A percentile compares a stretch with the other conserved stretches of the same genome.
phyloP scores from a whole-genome alignment of 73 alveolate genomes.

The Paramecium caudatum region DNA sequence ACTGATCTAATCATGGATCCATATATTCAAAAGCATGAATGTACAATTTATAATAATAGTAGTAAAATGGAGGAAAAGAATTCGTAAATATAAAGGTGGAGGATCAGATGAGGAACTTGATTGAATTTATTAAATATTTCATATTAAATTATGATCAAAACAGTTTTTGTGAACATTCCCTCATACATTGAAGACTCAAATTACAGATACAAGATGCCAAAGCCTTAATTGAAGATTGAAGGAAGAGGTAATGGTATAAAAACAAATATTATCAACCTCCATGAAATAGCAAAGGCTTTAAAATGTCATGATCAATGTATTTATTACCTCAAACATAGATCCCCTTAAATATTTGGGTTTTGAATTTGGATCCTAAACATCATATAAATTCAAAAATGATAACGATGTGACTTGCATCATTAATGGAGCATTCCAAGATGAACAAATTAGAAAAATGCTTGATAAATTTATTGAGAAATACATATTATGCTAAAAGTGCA shows the following conservation, averaged over 20 bases:
- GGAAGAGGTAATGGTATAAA: conserved; percentile 92
- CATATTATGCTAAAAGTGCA: conserved; percentile 87
- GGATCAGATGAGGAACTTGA: background rate
- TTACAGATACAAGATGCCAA: conserved; percentile 94
- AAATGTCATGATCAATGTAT: conserved; percentile 87
- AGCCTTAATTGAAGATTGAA: conserved; percentile 84
- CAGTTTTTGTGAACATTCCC: conserved; percentile 84
- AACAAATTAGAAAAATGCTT: conserved; percentile 77
- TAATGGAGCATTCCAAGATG: conserved; percentile 81
- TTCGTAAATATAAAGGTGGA: background rate
- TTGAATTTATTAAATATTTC: no score
- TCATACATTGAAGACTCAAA: conserved; percentile 89
- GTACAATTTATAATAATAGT: background rate
- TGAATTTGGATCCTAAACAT: conserved; percentile 77
- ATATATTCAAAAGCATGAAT: background rate
- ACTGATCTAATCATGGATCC: background rate
- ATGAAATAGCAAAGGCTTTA: conserved; percentile 88
- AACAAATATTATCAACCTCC: conserved; percentile 87
- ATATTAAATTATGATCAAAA: background rate
- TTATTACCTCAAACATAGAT: conserved; percentile 28
- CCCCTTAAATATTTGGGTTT: conserved; percentile 81
- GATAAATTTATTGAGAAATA: conserved; percentile 91
- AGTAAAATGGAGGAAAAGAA: conserved; percentile 29
- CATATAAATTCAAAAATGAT: conserved; percentile 74
- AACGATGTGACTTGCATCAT: conserved; percentile 78